A percentile compares a stretch with the other conserved stretches of the same genome.
Conservation (phyloP, 495 filamentous ascomycete species). For the Pyronema omphalodes region DNA sequence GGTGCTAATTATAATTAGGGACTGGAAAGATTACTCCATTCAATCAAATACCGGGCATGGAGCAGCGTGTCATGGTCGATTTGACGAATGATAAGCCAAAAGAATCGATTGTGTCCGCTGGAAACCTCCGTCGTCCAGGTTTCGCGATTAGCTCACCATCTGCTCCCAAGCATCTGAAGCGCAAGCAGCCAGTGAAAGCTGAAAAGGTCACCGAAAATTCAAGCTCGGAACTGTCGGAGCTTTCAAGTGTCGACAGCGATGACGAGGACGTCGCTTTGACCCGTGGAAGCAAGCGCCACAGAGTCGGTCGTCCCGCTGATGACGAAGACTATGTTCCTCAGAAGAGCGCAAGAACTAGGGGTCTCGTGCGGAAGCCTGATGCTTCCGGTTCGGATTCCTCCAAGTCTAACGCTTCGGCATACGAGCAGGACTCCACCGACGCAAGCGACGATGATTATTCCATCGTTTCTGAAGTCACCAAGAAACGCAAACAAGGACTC, state of each 20-base stretch:
- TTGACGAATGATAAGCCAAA: slow-evolving; percentile 52
- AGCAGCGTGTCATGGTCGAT: slow-evolving; percentile 34
- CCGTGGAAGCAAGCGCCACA: slow-evolving; percentile 15
- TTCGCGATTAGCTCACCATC: slow-evolving; percentile 35
- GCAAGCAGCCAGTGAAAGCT: background rate
- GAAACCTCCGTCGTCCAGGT: slow-evolving; percentile 61
- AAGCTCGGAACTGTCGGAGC: background rate
- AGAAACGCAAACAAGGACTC: slow-evolving; percentile 26
- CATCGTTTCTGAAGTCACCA: slow-evolving; percentile 16
- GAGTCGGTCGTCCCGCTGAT: slow-evolving; percentile 20
- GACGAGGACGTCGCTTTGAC: slow-evolving; percentile 4
- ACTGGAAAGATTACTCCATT: slow-evolving; percentile 98
- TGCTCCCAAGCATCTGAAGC: background rate
- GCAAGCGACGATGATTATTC: slow-evolving; percentile 18
- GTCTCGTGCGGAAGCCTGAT: background rate
- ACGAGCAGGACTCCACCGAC: background rate
- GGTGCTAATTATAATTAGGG: slow-evolving; percentile 5
- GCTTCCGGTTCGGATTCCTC: background rate
- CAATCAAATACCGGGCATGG: slow-evolving; percentile 43
- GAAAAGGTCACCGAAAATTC: background rate
- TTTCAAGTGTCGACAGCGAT: slow-evolving; percentile 4
- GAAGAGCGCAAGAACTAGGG: background rate
- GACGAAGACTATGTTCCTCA: background rate
- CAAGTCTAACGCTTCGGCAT: background rate
- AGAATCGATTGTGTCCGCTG: slow-evolving; percentile 66